Evolutionary conservation across 495 filamentous ascomycete species (phyloP).

Genomic region (Podospora appendiculata): DNA sequence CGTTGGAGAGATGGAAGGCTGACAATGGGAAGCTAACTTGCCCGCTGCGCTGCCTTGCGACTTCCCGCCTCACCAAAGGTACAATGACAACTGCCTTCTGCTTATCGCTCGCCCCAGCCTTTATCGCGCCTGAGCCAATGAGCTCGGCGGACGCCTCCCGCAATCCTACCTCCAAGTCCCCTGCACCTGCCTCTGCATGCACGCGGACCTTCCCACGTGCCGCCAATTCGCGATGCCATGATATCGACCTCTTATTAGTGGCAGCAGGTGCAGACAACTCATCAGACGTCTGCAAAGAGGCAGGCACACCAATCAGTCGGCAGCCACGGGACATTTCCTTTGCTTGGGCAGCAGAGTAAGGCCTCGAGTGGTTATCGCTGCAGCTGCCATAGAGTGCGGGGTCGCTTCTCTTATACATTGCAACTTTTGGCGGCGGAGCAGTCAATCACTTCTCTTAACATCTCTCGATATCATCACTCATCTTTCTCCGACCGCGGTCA

Average conservation of each 20-base stretch:
- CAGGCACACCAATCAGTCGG: slow-evolving; percentile 21
- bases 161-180: too few species aligned
- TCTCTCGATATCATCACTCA: not conserved
- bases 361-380: slow-evolving; percentile 1
- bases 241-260: not conserved
- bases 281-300: slow-evolving; percentile 14
- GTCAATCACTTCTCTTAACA: too few species aligned
- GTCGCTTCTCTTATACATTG: slow-evolving; percentile 1
- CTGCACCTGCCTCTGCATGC: too few species aligned
- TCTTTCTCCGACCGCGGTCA: too few species aligned
- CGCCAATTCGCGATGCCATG: slow-evolving; percentile 11
- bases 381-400: slow-evolving; percentile 8
- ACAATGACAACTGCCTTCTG: too few species aligned
- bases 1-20: too few species aligned
- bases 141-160: too few species aligned
- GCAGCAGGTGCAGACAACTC: slow-evolving; percentile 10
- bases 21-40: too few species aligned
- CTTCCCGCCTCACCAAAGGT: too few species aligned
- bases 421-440: not conserved
- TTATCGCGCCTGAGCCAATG: too few species aligned
- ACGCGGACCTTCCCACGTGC: not conserved
- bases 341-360: slow-evolving; percentile 12
- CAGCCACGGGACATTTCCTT: slow-evolving; percentile 4
- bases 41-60: too few species aligned
- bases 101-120: too few species aligned